These are phyloP conservation scores for Starmera caribaea DNA, from an alignment of 805 yeast species.

Conservation along the genomic window DNA sequence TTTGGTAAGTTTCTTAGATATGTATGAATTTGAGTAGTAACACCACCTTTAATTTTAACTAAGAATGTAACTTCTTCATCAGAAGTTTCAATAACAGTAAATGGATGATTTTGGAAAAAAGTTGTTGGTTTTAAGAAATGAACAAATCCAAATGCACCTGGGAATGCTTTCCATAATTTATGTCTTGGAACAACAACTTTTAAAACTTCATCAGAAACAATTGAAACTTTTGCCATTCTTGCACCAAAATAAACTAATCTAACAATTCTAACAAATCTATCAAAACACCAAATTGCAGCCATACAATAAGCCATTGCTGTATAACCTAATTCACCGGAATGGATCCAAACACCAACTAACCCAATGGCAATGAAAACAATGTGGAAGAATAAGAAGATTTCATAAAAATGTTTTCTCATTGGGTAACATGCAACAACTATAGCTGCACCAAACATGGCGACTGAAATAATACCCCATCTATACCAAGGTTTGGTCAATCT, in stretches of 20 bases:
- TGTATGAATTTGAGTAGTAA: constrained; percentile 22
- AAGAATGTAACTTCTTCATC: constrained; percentile 31
- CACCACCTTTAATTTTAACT: constrained; percentile 48
- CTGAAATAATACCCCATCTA: constrained; percentile 14
- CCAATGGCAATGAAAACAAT: constrained; percentile 43
- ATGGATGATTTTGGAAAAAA: constrained; percentile 71
- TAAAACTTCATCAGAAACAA: constrained; percentile 32
- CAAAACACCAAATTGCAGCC: constrained; percentile 38
- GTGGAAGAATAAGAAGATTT: constrained; percentile 48
- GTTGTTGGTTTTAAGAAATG: constrained; percentile 41
- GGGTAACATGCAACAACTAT: constrained; percentile 20
- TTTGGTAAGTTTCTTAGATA: constrained; percentile 18
- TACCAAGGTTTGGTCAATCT: constrained; percentile 10
- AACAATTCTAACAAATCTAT: constrained; percentile 34
- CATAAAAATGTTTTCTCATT: constrained; percentile 49
- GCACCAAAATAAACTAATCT: constrained; percentile 16
- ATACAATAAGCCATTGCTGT: constrained; percentile 29
- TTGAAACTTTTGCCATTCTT: constrained; percentile 14
- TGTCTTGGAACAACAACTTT: constrained; percentile 30
- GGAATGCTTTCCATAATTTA: constrained; percentile 38
- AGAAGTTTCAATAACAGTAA: constrained; percentile 41
- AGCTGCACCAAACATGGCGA: constrained; percentile 3
- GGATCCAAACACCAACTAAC: constrained; percentile 48
- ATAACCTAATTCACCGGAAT: constrained; percentile 41
- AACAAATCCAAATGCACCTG: constrained; percentile 52